phyloP scores from a whole-genome alignment of 805 yeast species.

The Grigorovia humatica region DNA sequence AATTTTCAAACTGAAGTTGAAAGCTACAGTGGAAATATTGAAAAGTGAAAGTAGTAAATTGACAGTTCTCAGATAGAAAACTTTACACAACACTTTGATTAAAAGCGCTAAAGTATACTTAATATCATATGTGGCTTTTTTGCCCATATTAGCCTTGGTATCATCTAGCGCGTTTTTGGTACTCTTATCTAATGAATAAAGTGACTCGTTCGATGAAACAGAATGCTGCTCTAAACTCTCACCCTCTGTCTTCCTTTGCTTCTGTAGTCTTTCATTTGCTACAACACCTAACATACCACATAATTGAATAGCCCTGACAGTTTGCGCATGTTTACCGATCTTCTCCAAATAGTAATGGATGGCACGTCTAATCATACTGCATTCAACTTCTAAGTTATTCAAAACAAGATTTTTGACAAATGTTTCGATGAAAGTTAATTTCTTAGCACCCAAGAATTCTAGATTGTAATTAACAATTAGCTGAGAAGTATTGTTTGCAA shows the following conservation, averaged over 20 bases:
- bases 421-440: constrained; percentile 7
- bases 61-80: constrained; percentile 3
- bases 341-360: constrained; percentile 18
- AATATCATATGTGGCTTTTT: constrained; percentile 7
- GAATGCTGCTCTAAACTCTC: background rate
- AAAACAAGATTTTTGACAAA: constrained; percentile 4
- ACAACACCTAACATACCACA: constrained; percentile 52
- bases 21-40: constrained; percentile 5
- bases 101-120: constrained; percentile 6
- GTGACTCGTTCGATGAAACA: background rate
- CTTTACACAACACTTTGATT: constrained; percentile 7
- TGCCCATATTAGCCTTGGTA: constrained; percentile 3
- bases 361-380: constrained; percentile 6
- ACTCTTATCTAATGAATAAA: background rate
- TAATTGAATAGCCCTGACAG: constrained; percentile 43
- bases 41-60: constrained; percentile 7
- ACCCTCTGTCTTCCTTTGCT: background rate
- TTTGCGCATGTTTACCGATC: constrained; percentile 34
- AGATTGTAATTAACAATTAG: constrained; percentile 9
- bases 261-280: constrained; percentile 1
- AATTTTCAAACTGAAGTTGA: constrained; percentile 1
- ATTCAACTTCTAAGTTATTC: constrained; percentile 6
- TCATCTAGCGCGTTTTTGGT: background rate
- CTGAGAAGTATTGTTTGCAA: constrained; percentile 5
- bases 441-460: constrained; percentile 4